Base-by-base conservation (phyloP, 2,329 filamentous ascomycete genomes). In the Cladosporium oxysporum region DNA sequence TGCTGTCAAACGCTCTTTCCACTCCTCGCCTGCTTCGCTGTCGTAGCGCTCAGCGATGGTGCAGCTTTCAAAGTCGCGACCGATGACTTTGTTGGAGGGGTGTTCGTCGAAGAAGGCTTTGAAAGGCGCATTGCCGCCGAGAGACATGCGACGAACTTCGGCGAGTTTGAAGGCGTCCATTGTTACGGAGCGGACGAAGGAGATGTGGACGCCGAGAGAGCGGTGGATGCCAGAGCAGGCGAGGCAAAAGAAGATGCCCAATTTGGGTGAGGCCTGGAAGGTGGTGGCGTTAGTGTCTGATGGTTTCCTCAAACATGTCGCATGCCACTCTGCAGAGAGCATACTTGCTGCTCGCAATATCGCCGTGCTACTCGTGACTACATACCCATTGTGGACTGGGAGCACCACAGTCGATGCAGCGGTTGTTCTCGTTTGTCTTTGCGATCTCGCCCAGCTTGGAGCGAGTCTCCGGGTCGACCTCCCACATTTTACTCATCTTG, bases 201-300 rank as follows among this genome's bases (percentile, higher is more conserved):
- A 97, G 79, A 99, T 97, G 83, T 99, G 95, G 41, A 99, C 95
- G 68, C 95, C 95, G 33, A 99, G 88, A 3, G 93, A 93, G 69
- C 95, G 91, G 81, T 99, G 95, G 62, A 95, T 91, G 72, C 95
- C 95, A 37, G 93, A 94, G 83, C 95, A 99, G 69, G 90, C 92
- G 62, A 99, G 88, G 81, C 95, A 99, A 85, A 99, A 97, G 83
- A 99, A 99, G 79, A 97, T 92, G 76, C 94, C 94, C 77, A 99
- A 96, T 81, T 99, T 99, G 70, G 95, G 95, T 44, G 93, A 89
- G 37, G 88, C 87, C 61, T 63, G 35, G 23, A 12, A 86, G 88
- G 71, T 29, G 67, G 44, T 14, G 31, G 14, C 66, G 60, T 31
- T 29, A 50, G 18, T 58, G 21, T 37, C 33, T 62, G 2, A 49